These are phyloP conservation scores for Melampsora abietis-canadensis DNA, from an alignment of 1,284 basidiomycete genomes.

Conservation along the genomic window DNA sequence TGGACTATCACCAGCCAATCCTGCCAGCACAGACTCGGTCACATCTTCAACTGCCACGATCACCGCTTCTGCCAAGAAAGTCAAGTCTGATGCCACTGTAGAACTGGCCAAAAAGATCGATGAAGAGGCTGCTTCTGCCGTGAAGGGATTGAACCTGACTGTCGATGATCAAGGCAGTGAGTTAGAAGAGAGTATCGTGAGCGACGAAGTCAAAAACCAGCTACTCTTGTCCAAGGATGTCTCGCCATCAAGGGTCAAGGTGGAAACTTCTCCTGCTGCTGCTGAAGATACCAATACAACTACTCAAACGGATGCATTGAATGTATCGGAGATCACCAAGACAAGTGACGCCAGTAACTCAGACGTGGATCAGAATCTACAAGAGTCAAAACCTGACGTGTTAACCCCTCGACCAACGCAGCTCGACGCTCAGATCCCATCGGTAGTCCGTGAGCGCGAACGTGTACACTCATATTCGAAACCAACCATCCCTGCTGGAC, in stretches of 20 bases:
- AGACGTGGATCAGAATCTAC: conserved; percentile 2
- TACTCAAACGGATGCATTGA: background rate
- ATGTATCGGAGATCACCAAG: background rate
- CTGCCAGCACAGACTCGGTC: background rate
- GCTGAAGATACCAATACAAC: background rate
- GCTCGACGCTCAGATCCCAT: background rate
- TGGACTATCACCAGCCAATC: background rate
- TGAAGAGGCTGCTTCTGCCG: conserved; percentile 20
- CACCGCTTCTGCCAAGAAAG: conserved; percentile 1
- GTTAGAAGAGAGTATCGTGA: conserved; percentile 4
- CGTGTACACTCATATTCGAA: background rate
- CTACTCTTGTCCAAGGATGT: background rate
- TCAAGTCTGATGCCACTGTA: conserved; percentile 10
- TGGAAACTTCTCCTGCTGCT: background rate
- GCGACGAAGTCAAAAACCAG: conserved; percentile 25
- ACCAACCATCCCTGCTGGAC: conserved; percentile 43
- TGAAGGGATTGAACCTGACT: conserved; percentile 14
- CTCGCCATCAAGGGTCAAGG: background rate
- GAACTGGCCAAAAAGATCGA: conserved; percentile 18
- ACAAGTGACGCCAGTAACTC: background rate
- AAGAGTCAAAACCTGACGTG: background rate
- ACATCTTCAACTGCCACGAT: background rate
- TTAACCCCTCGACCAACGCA: background rate
- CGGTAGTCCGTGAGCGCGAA: background rate
- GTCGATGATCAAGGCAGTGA: conserved; percentile 31